Conservation (phyloP, 192 early-diverging fungal genomes). For the Coemansia sp. region DNA sequence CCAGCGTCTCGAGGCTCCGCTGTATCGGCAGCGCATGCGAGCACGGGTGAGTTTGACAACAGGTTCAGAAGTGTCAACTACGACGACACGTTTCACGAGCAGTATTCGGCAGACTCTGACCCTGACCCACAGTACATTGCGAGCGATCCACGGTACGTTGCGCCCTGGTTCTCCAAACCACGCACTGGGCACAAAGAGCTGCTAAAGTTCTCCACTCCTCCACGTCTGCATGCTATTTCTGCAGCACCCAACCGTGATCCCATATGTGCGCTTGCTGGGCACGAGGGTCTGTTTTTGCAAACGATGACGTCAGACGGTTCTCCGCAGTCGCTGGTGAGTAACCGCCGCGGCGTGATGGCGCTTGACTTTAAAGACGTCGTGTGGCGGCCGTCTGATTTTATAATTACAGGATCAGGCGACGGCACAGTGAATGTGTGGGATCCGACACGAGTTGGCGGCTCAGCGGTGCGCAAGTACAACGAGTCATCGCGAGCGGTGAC, state of each 20-base stretch:
- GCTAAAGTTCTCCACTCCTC: conserved; percentile 16
- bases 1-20: conserved; percentile 9
- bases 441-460: conserved; percentile 22
- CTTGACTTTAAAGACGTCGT: conserved; percentile 41
- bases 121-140: neutral
- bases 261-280: conserved; percentile 28
- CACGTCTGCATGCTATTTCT: conserved; percentile 31
- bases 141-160: neutral
- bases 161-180: conserved; percentile 29
- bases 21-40: neutral
- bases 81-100: neutral
- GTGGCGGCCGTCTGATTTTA: conserved; percentile 46
- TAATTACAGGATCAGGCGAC: conserved; percentile 40
- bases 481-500: conserved; percentile 30
- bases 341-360: conserved; percentile 26
- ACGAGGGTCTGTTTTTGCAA: conserved; percentile 33
- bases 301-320: conserved; percentile 30
- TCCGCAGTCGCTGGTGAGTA: conserved; percentile 12
- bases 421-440: conserved; percentile 50
- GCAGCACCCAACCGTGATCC: conserved; percentile 27
- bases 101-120: neutral
- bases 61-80: neutral
- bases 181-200: conserved; percentile 16
- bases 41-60: neutral
- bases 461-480: conserved; percentile 27